phyloP scores from a whole-genome alignment of 2,329 filamentous ascomycete genomes.

The Aspergillus pseudoviridinutans region DNA sequence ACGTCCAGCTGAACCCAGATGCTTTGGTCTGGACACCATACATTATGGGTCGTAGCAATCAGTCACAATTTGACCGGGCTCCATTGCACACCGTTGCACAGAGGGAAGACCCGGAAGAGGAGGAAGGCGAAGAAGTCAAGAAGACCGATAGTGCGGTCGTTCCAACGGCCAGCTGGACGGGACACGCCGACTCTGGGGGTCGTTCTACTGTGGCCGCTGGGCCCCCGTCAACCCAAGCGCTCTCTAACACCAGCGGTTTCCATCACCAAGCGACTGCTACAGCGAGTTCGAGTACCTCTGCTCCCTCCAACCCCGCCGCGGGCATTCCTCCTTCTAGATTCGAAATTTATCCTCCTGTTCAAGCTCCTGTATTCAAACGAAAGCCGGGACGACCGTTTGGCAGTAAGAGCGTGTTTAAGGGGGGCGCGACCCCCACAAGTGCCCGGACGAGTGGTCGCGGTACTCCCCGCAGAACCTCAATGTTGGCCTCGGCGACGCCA shows the following conservation, averaged over 20 bases:
- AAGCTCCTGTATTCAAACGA: constrained; percentile 31
- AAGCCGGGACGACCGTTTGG: constrained; percentile 38
- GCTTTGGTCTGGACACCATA: constrained; percentile 93
- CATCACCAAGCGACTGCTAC: constrained; percentile 17
- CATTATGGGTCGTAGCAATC: constrained; percentile 84
- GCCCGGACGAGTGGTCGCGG: constrained; percentile 33
- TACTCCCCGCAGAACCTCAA: constrained; percentile 33
- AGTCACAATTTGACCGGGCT: constrained; percentile 76
- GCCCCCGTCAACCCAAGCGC: constrained; percentile 32
- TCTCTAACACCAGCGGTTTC: constrained; percentile 27
- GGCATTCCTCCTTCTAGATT: constrained; percentile 41
- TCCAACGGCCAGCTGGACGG: constrained; percentile 13
- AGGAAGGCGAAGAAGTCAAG: constrained; percentile 28
- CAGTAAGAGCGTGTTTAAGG: constrained; percentile 24
- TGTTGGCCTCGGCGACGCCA: constrained; percentile 27
- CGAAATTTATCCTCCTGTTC: constrained; percentile 41
- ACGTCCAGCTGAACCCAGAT: constrained; percentile 76
- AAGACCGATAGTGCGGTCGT: too few species aligned
- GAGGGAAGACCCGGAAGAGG: constrained; percentile 58
- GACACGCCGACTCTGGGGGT: constrained; percentile 7
- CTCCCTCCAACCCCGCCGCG: constrained; percentile 26
- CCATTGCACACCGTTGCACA: constrained; percentile 84
- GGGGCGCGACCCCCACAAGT: constrained; percentile 29
- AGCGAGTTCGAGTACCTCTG: constrained; percentile 10
- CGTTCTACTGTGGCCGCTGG: constrained; percentile 27